Percentiles rank a stretch among this genome's conserved stretches.
Evolutionary conservation across 805 yeast species (phyloP).

Genomic region (Lipomyces orientalis): DNA sequence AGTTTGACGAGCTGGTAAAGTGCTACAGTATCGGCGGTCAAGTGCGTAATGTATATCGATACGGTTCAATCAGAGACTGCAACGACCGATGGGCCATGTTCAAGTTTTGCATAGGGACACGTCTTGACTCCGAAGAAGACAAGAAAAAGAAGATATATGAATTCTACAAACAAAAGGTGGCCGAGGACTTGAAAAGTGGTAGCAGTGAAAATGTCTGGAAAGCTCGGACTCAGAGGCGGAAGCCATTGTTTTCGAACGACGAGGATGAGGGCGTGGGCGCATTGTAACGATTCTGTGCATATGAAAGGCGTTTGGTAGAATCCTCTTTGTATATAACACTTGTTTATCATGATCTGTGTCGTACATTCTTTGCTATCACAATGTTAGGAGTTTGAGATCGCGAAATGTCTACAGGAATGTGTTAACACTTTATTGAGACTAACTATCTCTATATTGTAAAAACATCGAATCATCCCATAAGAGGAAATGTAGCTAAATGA

Average conservation of each 20-base stretch:
- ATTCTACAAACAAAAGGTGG: constrained; percentile 68
- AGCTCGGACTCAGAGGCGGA: constrained; percentile 21
- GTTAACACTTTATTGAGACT: too few species aligned
- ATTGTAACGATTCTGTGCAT: not conserved
- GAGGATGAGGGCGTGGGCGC: constrained; percentile 3
- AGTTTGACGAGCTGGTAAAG: constrained; percentile 81
- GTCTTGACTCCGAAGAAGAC: constrained; percentile 60
- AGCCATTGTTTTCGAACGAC: constrained; percentile 14
- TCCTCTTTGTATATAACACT: not conserved
- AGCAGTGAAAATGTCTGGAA: constrained; percentile 88
- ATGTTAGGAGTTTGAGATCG: too few species aligned
- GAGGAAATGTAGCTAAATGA: not conserved
- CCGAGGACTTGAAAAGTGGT: constrained; percentile 64
- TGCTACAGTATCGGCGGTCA: constrained; percentile 95
- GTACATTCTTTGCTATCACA: too few species aligned
- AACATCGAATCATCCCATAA: not conserved
- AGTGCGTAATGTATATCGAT: constrained; percentile 78
- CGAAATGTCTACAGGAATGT: too few species aligned
- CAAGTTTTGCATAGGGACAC: constrained; percentile 75
- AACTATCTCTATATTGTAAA: not conserved
- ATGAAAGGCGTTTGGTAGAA: not conserved
- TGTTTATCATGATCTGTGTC: too few species aligned
- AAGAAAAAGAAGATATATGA: constrained; percentile 61
- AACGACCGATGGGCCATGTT: constrained; percentile 71
- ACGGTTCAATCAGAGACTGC: constrained; percentile 79